Percentiles rank a stretch among this genome's conserved stretches.
These are phyloP conservation scores for Endoconidiophora polonica DNA, from an alignment of 2,329 filamentous ascomycete genomes.

Conservation along the genomic window DNA sequence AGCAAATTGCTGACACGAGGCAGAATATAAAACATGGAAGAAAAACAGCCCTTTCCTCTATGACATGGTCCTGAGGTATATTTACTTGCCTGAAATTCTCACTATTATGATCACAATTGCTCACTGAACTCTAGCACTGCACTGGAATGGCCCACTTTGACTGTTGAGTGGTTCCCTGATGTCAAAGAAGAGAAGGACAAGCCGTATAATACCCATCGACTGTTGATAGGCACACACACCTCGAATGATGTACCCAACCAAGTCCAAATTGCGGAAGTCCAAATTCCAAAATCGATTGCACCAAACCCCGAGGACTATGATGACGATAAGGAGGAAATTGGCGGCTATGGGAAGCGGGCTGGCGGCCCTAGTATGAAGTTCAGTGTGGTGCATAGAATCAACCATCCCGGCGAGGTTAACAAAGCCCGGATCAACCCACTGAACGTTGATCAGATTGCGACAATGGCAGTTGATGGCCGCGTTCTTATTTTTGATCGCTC, in stretches of 20 bases:
- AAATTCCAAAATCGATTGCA: conserved; percentile 64
- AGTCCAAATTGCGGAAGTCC: conserved; percentile 83
- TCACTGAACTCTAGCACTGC: conserved; percentile 45
- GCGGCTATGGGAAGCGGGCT: conserved; percentile 65
- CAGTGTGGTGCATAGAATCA: conserved; percentile 86
- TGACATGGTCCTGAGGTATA: conserved; percentile 77
- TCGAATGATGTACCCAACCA: conserved; percentile 75
- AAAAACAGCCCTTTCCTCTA: conserved; percentile 98
- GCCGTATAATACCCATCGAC: conserved; percentile 70
- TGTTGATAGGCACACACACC: conserved; percentile 89
- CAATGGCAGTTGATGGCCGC: conserved; percentile 71
- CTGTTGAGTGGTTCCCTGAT: conserved; percentile 96
- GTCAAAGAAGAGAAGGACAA: conserved; percentile 77
- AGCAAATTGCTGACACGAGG: conserved; percentile 11
- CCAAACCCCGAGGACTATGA: conserved; percentile 76
- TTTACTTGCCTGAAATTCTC: not conserved
- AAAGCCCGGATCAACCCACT: conserved; percentile 96
- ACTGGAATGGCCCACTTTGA: conserved; percentile 91
- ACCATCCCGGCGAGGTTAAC: conserved; percentile 93
- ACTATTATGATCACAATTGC: conserved; percentile 2
- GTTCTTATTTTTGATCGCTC: conserved; percentile 92
- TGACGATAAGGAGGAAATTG: conserved; percentile 81
- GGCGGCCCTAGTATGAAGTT: conserved; percentile 66
- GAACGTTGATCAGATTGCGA: conserved; percentile 92
- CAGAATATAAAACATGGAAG: conserved; percentile 99